Conservation (phyloP, 768 basidiomycete genomes). For the Kwoniella bestiolae region DNA sequence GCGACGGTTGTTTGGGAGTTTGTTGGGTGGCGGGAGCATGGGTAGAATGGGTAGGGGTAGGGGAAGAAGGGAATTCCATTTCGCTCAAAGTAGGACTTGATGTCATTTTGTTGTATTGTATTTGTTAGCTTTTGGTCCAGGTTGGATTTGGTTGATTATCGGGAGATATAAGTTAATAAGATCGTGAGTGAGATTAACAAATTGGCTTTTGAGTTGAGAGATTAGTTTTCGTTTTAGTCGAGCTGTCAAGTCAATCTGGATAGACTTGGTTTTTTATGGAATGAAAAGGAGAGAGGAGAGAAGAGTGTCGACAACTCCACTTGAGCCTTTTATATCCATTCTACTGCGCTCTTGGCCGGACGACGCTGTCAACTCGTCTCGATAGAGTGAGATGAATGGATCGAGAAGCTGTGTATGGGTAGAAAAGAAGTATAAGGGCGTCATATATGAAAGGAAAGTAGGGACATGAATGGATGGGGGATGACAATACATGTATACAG, state of each 20-base stretch:
- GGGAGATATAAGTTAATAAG: background rate
- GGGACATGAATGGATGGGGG: background rate
- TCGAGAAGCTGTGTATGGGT: background rate
- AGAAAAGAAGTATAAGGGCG: background rate
- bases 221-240: too few relatives aligned
- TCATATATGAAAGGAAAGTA: background rate
- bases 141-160: background rate
- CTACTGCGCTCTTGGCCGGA: too few relatives aligned
- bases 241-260: background rate
- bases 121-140: background rate
- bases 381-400: background rate
- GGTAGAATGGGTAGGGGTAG: background rate
- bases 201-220: too few relatives aligned
- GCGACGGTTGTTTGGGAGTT: too few relatives aligned
- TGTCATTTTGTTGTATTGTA: background rate
- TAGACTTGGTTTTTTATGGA: too few relatives aligned
- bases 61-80: slow-evolving; percentile 10
- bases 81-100: slow-evolving; percentile 11
- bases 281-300: background rate
- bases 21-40: background rate
- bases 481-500: background rate
- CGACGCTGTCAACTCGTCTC: too few relatives aligned
- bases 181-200: background rate
- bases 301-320: too few relatives aligned
- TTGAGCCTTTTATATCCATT: too few relatives aligned